Percentiles rank a stretch among this genome's conserved stretches.
Evolutionary conservation across 2,329 filamentous ascomycete species (phyloP).

Genomic region (Aspergillus viridinutans): DNA sequence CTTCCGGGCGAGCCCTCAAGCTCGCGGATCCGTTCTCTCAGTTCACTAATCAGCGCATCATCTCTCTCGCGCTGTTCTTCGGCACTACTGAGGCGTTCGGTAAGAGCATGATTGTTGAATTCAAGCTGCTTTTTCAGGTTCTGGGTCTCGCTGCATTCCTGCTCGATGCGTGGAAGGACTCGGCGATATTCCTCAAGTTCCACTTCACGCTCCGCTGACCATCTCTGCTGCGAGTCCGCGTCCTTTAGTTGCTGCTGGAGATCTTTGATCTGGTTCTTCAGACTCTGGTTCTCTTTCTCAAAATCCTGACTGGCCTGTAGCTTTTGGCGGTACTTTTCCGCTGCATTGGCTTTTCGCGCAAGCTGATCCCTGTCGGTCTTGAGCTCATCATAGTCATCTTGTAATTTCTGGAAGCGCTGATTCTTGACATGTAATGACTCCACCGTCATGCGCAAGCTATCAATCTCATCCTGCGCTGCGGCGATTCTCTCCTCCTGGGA

Average conservation of each 20-base stretch:
- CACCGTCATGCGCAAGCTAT: conserved; percentile 41
- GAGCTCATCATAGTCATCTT: conserved; percentile 48
- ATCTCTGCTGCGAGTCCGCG: conserved; percentile 38
- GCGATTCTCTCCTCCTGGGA: conserved; percentile 65
- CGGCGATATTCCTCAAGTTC: conserved; percentile 44
- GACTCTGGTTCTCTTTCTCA: conserved; percentile 45
- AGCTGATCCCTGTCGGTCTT: conserved; percentile 46
- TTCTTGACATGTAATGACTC: conserved; percentile 44
- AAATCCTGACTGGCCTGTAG: conserved; percentile 46
- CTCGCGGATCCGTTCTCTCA: conserved; percentile 41
- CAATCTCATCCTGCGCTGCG: conserved; percentile 43
- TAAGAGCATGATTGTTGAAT: conserved; percentile 46
- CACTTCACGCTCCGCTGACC: conserved; percentile 38
- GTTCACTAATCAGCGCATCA: conserved; percentile 39
- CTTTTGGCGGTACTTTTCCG: conserved; percentile 49
- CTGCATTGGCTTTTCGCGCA: conserved; percentile 45
- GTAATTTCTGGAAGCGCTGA: conserved; percentile 43
- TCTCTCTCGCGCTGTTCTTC: conserved; percentile 42
- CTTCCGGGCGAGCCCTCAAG: conserved; percentile 39
- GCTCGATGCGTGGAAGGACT: conserved; percentile 45
- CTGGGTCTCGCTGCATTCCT: conserved; percentile 46
- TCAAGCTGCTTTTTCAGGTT: conserved; percentile 47
- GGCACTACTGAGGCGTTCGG: conserved; percentile 40
- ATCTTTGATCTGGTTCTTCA: conserved; percentile 45
- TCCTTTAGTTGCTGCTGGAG: conserved; percentile 46